These are phyloP conservation scores for Thuidium tamariscinum DNA, from an alignment of 225 moss, liverwort and hornwort genomes.

Conservation along the genomic window DNA sequence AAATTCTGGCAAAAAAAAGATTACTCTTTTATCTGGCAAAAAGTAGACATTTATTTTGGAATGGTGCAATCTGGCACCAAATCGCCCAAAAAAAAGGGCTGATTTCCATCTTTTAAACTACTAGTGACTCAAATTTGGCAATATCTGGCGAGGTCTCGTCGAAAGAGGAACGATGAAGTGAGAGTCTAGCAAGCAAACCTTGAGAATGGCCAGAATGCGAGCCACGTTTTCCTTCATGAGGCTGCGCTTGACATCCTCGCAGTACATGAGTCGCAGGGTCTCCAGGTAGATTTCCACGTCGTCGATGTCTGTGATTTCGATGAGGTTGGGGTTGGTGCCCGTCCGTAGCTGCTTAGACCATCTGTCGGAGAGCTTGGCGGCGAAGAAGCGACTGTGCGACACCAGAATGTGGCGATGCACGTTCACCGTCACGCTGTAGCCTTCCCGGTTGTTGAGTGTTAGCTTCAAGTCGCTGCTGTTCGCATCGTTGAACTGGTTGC, in stretches of 20 bases:
- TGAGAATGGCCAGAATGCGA: slow-evolving; percentile 65
- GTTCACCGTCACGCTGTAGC: slow-evolving; percentile 68
- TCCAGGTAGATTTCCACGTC: slow-evolving; percentile 77
- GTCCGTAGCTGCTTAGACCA: slow-evolving; percentile 68
- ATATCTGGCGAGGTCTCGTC: neutral
- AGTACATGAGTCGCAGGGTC: slow-evolving; percentile 81
- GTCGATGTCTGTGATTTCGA: slow-evolving; percentile 74
- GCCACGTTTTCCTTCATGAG: slow-evolving; percentile 72
- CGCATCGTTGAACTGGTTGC: slow-evolving; percentile 74
- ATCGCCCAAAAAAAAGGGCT: too few species aligned
- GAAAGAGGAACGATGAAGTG: too few species aligned
- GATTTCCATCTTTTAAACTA: neutral
- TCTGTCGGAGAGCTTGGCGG: slow-evolving; percentile 66
- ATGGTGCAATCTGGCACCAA: too few species aligned
- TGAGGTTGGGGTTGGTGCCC: slow-evolving; percentile 37
- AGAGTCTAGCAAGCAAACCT: slow-evolving; percentile 11
- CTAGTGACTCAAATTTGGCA: too few species aligned
- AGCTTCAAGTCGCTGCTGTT: slow-evolving; percentile 65
- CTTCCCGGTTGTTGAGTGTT: slow-evolving; percentile 64
- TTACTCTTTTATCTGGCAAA: too few species aligned
- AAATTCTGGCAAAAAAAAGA: too few species aligned
- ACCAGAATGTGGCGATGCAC: slow-evolving; percentile 73
- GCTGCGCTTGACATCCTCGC: slow-evolving; percentile 64
- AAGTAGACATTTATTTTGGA: too few species aligned
- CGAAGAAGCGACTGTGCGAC: slow-evolving; percentile 72